Evolutionary conservation across 192 early-diverging fungal species (phyloP).

Genomic region (Oehlia diaphana): DNA sequence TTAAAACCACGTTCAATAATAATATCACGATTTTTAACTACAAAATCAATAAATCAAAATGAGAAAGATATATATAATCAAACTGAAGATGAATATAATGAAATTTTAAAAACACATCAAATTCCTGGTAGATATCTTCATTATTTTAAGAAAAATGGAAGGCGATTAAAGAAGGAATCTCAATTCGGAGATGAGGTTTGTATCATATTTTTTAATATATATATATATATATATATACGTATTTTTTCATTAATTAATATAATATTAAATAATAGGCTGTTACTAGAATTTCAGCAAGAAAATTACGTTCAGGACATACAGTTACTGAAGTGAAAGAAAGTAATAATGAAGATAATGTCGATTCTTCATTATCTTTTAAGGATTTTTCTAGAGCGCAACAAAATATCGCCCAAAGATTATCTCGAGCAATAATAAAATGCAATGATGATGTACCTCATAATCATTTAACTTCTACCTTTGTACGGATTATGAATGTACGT

Average conservation of each 20-base stretch:
- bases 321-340: not conserved
- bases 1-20: not conserved
- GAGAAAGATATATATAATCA: not conserved
- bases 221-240: no score
- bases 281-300: not conserved
- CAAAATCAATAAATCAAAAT: not conserved
- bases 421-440: conserved; percentile 12
- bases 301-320: not conserved
- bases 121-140: conserved; percentile 26
- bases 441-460: conserved; percentile 4
- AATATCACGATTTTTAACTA: not conserved
- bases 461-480: conserved; percentile 11
- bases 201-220: not conserved
- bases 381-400: not conserved
- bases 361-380: not conserved
- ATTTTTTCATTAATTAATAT: no score
- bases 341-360: no score
- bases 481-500: conserved; percentile 1
- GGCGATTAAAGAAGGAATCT: conserved; percentile 8
- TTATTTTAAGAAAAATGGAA: conserved; percentile 18
- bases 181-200: not conserved
- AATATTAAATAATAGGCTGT: not conserved
- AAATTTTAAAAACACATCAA: conserved; percentile 17
- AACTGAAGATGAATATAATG: not conserved
- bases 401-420: not conserved